Base-by-base conservation (phyloP, 257 asterid genomes). In the Fraxinus americana region DNA sequence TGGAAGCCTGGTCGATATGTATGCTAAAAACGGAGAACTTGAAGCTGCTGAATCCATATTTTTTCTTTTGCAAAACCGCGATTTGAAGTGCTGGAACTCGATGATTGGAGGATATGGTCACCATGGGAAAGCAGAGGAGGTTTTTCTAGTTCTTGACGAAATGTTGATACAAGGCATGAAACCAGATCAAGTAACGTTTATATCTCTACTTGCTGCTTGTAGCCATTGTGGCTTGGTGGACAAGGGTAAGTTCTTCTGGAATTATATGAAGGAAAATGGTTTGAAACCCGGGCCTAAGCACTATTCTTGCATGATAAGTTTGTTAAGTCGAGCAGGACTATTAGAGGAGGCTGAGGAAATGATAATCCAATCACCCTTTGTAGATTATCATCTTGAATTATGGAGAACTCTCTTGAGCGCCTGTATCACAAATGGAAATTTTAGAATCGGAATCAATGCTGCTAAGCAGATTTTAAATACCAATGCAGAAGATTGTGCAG, bases 81-180 rank as follows among this genome's bases (percentile, higher is more conserved):
- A 94, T 78, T 74, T 92, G 27, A 86, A 70, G 90, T 94, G 95
- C 87, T 94, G 95, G 97, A 94, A 94, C 87, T 84, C 98, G 1
- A 81, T 92, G 89, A 90, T 92, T 27, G 89, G 91, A 19, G 99
- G 96, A 76, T 92, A 86, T 68, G 78, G 94, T 68, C 87, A 91
- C 78, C 94, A 91, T 52, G 98, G 99, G 57, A 83, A 86, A 85
- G 88, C 94, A 7, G 71, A 83, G 13, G 85, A 85, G 69, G 96
- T 96, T 1, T 88, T 94, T 67, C 78, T 32, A 75, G 73, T 85
- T 2, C 91, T 88, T 74, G 82, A 86, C 36, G 71, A 77, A 79
- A 87, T 94, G 86, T 73, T 89, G 59, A 88, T 78, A 67, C 81
- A 78, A 5, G 94, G 92, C 7, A 77, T 90, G 13, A 77, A 50